phyloP scores from a whole-genome alignment of 192 early-diverging fungal genomes.

The Entomortierella beljakovae region DNA sequence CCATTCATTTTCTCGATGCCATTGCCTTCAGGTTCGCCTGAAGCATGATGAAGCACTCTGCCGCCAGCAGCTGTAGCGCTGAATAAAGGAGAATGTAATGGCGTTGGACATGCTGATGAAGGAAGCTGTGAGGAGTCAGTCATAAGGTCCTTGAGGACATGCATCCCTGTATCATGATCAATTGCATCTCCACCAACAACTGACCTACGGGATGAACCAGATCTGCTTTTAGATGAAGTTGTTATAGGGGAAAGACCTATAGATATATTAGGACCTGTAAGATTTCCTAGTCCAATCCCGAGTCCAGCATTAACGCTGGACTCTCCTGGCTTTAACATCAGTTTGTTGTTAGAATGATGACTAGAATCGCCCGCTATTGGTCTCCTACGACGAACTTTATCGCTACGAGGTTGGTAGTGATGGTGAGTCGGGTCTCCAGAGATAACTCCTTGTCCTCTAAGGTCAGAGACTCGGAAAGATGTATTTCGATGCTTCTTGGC shows the following conservation, averaged over 20 bases:
- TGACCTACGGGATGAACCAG: no score
- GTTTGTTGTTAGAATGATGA: background rate
- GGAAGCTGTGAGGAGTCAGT: conserved; percentile 55
- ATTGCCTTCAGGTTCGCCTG: conserved; percentile 22
- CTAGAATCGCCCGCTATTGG: conserved; percentile 1
- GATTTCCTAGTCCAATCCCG: conserved; percentile 7
- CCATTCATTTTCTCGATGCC: background rate
- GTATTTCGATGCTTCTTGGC: conserved; percentile 15
- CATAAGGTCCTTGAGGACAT: conserved; percentile 26
- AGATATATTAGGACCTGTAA: background rate
- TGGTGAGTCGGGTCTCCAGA: background rate
- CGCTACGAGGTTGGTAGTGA: background rate
- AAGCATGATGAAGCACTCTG: conserved; percentile 25
- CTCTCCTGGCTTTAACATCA: background rate
- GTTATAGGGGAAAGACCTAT: conserved; percentile 5
- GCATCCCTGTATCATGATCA: background rate
- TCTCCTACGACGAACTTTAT: conserved; percentile 9
- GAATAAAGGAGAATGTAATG: conserved; percentile 57
- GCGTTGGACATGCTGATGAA: conserved; percentile 56
- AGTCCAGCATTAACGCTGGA: conserved; percentile 5
- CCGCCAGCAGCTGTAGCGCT: conserved; percentile 33
- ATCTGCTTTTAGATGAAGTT: background rate
- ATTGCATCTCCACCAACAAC: background rate
- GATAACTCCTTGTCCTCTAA: background rate
- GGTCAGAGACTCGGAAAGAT: background rate